Percentiles rank a stretch among this genome's conserved stretches.
These are phyloP conservation scores for Mortierella sp. DNA, from an alignment of 371 early-diverging fungal genomes.

Conservation along the genomic window DNA sequence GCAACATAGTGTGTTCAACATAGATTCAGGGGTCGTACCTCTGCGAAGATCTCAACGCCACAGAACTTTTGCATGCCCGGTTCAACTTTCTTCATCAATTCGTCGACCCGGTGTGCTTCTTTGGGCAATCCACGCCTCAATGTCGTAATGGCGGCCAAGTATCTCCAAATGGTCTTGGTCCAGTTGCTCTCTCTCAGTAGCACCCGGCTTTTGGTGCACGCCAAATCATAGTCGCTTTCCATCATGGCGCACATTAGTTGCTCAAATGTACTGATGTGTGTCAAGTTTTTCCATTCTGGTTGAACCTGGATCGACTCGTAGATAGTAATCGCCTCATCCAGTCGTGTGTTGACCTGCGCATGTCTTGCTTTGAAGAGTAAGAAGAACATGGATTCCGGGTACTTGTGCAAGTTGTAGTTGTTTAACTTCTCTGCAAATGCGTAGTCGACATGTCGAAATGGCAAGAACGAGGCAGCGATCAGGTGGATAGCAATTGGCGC, in stretches of 20 bases:
- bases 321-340: slow-evolving; percentile 40
- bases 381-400: slow-evolving; percentile 42
- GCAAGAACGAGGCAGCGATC: slow-evolving; percentile 41
- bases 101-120: slow-evolving; percentile 29
- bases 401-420: slow-evolving; percentile 42
- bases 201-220: slow-evolving; percentile 38
- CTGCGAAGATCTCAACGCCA: slow-evolving; percentile 45
- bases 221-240: slow-evolving; percentile 38
- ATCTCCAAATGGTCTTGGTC: slow-evolving; percentile 46
- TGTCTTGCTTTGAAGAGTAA: slow-evolving; percentile 30
- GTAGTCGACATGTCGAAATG: slow-evolving; percentile 49
- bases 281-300: slow-evolving; percentile 34
- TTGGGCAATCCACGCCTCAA: slow-evolving; percentile 34
- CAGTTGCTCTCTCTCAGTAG: slow-evolving; percentile 49
- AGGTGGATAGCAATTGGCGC: slow-evolving; percentile 32
- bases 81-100: slow-evolving; percentile 48
- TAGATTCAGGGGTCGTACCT: slow-evolving; percentile 12
- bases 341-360: slow-evolving; percentile 41
- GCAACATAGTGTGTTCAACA: not conserved
- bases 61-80: slow-evolving; percentile 42
- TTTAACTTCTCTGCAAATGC: slow-evolving; percentile 39
- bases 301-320: slow-evolving; percentile 33
- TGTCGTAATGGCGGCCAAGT: slow-evolving; percentile 44
- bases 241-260: slow-evolving; percentile 52
- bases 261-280: slow-evolving; percentile 28